These are phyloP conservation scores for Sarocladium oryzae DNA, from an alignment of 2,329 filamentous ascomycete genomes.

Conservation along the genomic window DNA sequence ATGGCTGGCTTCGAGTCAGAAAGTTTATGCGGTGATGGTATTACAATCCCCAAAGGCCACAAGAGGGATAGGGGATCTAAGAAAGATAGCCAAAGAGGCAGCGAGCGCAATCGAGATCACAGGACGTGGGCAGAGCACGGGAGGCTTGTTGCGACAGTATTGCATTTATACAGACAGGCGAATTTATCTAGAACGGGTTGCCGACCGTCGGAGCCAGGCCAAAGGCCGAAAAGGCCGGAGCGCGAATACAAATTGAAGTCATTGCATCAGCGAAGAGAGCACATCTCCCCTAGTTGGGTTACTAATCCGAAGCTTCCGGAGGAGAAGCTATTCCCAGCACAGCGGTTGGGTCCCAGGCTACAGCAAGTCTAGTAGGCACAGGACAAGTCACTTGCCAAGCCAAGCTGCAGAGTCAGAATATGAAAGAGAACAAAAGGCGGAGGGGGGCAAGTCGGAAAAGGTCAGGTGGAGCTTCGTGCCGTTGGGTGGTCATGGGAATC, in stretches of 20 bases:
- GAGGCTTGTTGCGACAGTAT: no score
- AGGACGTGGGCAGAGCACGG: no score
- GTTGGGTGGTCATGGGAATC: conserved; percentile 5
- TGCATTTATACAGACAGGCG: background rate
- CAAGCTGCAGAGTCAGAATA: background rate
- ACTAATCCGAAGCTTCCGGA: conserved; percentile 7
- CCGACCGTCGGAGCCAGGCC: background rate
- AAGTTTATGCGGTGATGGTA: no score
- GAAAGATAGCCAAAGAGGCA: no score
- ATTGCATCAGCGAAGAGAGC: conserved; percentile 3
- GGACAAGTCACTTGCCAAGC: background rate
- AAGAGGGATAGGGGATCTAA: no score
- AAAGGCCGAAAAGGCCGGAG: conserved; percentile 5
- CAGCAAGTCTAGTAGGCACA: background rate
- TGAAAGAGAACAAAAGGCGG: background rate
- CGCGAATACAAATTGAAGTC: background rate
- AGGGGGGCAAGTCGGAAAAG: no score
- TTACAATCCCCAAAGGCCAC: no score
- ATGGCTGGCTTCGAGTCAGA: no score
- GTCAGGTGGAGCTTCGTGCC: background rate
- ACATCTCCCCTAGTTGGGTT: background rate
- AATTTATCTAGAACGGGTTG: no score
- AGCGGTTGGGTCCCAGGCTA: background rate
- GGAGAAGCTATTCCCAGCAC: conserved; percentile 5
- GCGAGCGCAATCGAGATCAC: no score